Evolutionary conservation across 768 basidiomycete species (phyloP).

Genomic region (Lactarius tabidus): DNA sequence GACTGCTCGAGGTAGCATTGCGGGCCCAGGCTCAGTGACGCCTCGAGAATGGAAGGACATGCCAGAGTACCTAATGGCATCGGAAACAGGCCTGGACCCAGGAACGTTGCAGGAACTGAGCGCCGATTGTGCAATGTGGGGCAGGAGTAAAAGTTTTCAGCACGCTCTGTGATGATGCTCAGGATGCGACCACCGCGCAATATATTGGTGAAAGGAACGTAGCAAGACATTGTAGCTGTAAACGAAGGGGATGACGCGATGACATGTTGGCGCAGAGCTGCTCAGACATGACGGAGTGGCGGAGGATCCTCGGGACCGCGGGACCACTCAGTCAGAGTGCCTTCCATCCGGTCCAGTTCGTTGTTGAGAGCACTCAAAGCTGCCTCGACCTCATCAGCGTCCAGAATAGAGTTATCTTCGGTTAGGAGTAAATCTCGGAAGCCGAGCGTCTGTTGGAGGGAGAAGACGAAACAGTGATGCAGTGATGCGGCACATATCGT

Average conservation of each 20-base stretch:
- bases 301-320: constrained; percentile 51
- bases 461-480: constrained; percentile 27
- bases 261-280: too few species aligned
- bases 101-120: constrained; percentile 29
- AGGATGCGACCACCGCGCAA: constrained; percentile 47
- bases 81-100: constrained; percentile 34
- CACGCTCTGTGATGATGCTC: constrained; percentile 75
- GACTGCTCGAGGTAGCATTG: constrained; percentile 32
- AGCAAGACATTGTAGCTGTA: constrained; percentile 20
- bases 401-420: constrained; percentile 48
- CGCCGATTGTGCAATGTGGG: constrained; percentile 44
- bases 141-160: constrained; percentile 61
- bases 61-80: constrained; percentile 44
- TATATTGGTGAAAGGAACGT: constrained; percentile 36
- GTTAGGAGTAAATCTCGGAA: constrained; percentile 37
- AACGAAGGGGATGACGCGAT: constrained; percentile 29
- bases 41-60: constrained; percentile 47
- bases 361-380: constrained; percentile 63
- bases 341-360: constrained; percentile 61
- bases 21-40: constrained; percentile 49
- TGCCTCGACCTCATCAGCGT: constrained; percentile 60
- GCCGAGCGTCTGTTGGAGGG: constrained; percentile 11
- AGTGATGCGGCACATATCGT: constrained; percentile 27
- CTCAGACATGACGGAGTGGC: constrained; percentile 34
- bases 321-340: constrained; percentile 61